Evolutionary conservation across 2,329 filamentous ascomycete genomes (phyloP).

Genomic region (Dissoconium aciculare): DNA sequence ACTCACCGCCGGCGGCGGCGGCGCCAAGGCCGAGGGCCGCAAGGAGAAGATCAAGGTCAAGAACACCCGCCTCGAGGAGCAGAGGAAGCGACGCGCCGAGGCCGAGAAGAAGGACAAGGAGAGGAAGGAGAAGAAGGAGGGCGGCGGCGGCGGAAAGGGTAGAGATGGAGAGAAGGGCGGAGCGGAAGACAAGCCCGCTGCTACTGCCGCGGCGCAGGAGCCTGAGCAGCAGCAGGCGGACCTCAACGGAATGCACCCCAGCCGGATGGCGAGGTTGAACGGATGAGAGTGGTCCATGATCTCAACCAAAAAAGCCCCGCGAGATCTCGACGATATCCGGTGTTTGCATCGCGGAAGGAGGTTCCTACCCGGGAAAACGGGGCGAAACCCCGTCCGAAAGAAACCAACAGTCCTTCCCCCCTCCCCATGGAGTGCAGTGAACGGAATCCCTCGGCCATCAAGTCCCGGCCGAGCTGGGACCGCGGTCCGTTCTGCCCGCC

Average conservation of each 20-base stretch:
- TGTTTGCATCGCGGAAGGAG: no score
- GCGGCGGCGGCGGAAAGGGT: constrained; percentile 16
- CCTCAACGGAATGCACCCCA: neutral
- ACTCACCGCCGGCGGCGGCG: constrained; percentile 73
- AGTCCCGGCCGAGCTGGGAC: no score
- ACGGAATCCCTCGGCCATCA: no score
- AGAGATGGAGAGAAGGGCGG: constrained; percentile 11
- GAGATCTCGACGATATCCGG: no score
- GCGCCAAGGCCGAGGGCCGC: constrained; percentile 58
- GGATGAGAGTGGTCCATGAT: no score
- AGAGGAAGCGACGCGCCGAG: constrained; percentile 41
- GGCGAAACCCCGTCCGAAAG: no score
- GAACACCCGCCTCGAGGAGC: constrained; percentile 68
- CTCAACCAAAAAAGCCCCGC: no score
- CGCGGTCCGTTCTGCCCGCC: no score
- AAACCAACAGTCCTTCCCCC: no score
- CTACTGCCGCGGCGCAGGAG: neutral
- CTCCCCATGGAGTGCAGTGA: no score
- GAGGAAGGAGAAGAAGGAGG: constrained; percentile 28
- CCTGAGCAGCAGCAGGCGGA: neutral
- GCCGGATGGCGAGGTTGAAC: neutral
- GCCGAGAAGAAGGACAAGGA: constrained; percentile 32
- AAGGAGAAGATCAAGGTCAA: constrained; percentile 67
- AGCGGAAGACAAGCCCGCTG: neutral
- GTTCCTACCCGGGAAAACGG: no score